Evolutionary conservation across 2,329 filamentous ascomycete species (phyloP).

Genomic region (Aspergillus sp.): DNA sequence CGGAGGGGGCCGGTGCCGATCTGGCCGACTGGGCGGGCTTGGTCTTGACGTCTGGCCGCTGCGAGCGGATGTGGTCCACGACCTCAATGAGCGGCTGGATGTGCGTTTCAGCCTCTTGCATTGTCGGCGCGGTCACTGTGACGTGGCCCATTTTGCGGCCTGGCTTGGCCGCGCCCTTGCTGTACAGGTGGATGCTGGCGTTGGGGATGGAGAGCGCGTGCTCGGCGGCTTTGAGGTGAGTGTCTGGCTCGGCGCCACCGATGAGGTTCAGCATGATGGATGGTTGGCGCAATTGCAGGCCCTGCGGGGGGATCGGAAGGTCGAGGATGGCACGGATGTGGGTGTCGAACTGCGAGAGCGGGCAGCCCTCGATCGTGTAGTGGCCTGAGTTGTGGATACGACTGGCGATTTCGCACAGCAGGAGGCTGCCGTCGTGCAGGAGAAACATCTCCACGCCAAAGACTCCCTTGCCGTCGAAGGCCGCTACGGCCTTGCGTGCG

Average conservation of each 20-base stretch:
- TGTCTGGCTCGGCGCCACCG: constrained; percentile 49
- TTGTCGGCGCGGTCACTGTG: constrained; percentile 64
- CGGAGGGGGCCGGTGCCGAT: constrained; percentile 27
- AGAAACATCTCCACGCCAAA: constrained; percentile 98
- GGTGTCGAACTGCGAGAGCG: constrained; percentile 83
- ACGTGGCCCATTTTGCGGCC: constrained; percentile 94
- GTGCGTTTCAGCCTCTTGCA: constrained; percentile 59
- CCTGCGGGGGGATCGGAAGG: constrained; percentile 50
- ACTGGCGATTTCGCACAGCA: constrained; percentile 82
- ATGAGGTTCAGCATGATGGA: constrained; percentile 51
- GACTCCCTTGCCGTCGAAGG: constrained; percentile 79
- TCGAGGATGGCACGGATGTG: constrained; percentile 78
- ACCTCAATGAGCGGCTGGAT: constrained; percentile 68
- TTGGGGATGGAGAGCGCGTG: constrained; percentile 51
- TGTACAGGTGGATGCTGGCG: constrained; percentile 75
- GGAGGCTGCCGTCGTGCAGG: constrained; percentile 59
- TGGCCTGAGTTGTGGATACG: constrained; percentile 87
- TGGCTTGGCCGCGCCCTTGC: constrained; percentile 73
- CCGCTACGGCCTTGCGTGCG: constrained; percentile 68
- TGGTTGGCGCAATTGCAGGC: constrained; percentile 39
- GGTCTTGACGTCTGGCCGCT: constrained; percentile 37
- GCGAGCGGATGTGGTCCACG: constrained; percentile 64
- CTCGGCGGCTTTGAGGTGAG: constrained; percentile 53
- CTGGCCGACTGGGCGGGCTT: constrained; percentile 23
- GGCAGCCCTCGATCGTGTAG: constrained; percentile 87